These are phyloP conservation scores for Globomyces sp. DNA, from an alignment of 371 early-diverging fungal species.

Conservation along the genomic window DNA sequence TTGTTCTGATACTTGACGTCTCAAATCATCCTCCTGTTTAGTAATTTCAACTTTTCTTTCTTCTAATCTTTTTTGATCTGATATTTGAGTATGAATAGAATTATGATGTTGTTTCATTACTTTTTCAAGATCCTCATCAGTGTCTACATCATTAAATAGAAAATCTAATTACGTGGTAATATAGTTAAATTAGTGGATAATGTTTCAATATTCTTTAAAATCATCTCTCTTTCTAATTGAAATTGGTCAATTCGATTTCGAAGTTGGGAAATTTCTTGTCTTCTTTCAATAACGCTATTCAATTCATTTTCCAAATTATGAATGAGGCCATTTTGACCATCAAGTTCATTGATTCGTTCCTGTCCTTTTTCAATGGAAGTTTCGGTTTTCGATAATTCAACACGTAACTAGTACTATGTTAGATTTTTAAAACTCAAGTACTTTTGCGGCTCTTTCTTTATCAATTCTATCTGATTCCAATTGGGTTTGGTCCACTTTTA, in stretches of 20 bases:
- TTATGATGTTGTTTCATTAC: not conserved
- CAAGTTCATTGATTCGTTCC: constrained; percentile 17
- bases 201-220: constrained; percentile 38
- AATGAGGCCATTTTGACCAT: too few relatives aligned
- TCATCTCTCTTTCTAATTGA: constrained; percentile 42
- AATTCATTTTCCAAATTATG: too few relatives aligned
- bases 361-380: constrained; percentile 13
- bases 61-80: constrained; percentile 27
- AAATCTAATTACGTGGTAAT: not conserved
- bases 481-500: constrained; percentile 65
- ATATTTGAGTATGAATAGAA: constrained; percentile 44
- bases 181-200: not conserved
- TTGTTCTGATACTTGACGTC: not conserved
- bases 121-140: constrained; percentile 53
- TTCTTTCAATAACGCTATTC: constrained; percentile 23
- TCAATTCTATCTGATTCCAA: constrained; percentile 68
- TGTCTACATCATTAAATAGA: constrained; percentile 30
- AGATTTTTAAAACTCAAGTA: constrained; percentile 27
- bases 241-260: constrained; percentile 18
- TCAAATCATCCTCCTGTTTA: not conserved
- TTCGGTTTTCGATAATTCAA: too few relatives aligned
- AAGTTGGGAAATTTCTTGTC: constrained; percentile 32
- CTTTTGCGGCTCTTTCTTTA: constrained; percentile 70
- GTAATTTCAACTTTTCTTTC: constrained; percentile 3
- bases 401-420: not conserved